Evolutionary conservation across 768 basidiomycete genomes (phyloP), one percentile per base, ranked within the genome.

Genomic region (Butyriboletus loyo): DNA sequence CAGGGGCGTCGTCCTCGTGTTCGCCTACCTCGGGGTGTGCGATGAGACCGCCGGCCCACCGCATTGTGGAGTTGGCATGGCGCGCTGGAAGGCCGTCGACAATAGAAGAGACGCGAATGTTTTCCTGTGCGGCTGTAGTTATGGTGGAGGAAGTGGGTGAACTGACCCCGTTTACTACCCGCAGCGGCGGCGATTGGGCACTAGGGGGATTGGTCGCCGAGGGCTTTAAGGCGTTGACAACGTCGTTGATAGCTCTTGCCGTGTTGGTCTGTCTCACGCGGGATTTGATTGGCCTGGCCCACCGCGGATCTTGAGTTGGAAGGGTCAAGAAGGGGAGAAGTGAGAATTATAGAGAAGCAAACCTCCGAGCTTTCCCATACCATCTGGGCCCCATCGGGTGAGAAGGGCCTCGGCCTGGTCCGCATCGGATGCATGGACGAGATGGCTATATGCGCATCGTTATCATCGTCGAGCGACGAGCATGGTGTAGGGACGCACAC

Each of bases 381-480:
- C 86, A 71, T 95, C 92, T 40, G 88, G 87, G 34, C 88, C 87
- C 92, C 93, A 94, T 50, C 91, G 82, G 58, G 82, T 85, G 44
- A 95, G 84, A 54, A 95, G 77, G 24, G 88, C 92, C 68, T 90
- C 89, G 31, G 89, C 82, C 66, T 95, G 89, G 72, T 89, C 89
- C 13, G 87, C 89, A 72, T 93, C 89, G 52, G 89, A 92, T 28
- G 93, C 92, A 73, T 95, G 92, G 10, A 93, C 85, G 57, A 92
- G 78, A 74, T 96, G 92, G 48, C 92, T 94, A 65, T 46, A 59
- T 42, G 52, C 55, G 54, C 55, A 49, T 62, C 58, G 67, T 52
- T 37, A 49, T 43, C 58, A 46, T 54, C 49, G 55, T 54, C 49
- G 55, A 50, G 54, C 51, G 55, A 44, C 22, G 55, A 50, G 45